Percentiles rank a stretch among this genome's conserved stretches.
These are phyloP conservation scores for Xylaria scruposa DNA, from an alignment of 495 filamentous ascomycete genomes.

Conservation along the genomic window DNA sequence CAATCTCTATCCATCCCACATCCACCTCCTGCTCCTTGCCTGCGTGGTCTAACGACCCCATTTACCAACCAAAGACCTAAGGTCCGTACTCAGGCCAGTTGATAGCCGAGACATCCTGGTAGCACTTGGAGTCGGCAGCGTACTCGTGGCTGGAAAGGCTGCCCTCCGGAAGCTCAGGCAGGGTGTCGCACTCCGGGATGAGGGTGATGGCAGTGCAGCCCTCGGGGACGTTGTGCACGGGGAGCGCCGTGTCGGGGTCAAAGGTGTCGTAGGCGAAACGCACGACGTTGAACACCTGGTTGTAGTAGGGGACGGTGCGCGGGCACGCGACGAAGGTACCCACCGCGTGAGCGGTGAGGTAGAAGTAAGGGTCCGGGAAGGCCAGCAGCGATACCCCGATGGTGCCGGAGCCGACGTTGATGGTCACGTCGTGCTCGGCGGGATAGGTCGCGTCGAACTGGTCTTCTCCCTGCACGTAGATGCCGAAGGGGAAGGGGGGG, in stretches of 20 bases:
- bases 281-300: constrained; percentile 30
- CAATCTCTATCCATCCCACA: background rate
- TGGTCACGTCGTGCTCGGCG: constrained; percentile 29
- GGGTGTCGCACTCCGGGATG: constrained; percentile 37
- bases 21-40: background rate
- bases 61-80: background rate
- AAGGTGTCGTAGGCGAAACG: constrained; percentile 33
- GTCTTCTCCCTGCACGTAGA: constrained; percentile 30
- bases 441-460: constrained; percentile 31
- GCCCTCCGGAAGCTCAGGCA: constrained; percentile 34
- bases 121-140: constrained; percentile 34
- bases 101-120: constrained; percentile 35
- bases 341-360: constrained; percentile 24
- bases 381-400: constrained; percentile 26
- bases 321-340: constrained; percentile 41
- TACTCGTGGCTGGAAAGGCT: constrained; percentile 39
- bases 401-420: constrained; percentile 38
- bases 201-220: constrained; percentile 37
- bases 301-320: constrained; percentile 36
- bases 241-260: background rate
- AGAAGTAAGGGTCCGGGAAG: constrained; percentile 27
- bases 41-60: background rate
- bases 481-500: constrained; percentile 39
- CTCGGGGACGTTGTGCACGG: constrained; percentile 24
- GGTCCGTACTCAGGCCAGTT: constrained; percentile 33